Percentiles rank a stretch among this genome's conserved stretches.
Conservation (phyloP, 2,329 filamentous ascomycete species). For the Apiospora malaysiana region DNA sequence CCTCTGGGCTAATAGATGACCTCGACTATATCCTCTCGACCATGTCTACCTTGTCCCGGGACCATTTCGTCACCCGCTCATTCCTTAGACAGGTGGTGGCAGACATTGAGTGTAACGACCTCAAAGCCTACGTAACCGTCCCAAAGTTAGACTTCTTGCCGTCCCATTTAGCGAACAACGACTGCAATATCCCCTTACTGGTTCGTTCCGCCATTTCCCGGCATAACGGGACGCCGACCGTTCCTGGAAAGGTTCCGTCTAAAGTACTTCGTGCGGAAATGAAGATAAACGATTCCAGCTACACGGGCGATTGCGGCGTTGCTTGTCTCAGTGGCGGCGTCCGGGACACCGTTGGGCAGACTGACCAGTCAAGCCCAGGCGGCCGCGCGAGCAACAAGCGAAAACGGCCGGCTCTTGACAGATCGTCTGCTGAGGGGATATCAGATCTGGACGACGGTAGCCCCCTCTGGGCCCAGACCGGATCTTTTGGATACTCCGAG, state of each 20-base stretch:
- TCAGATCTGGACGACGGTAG: conserved; percentile 19
- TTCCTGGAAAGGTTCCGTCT: conserved; percentile 53
- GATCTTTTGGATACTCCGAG: conserved; percentile 16
- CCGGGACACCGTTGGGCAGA: background rate
- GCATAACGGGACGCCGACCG: conserved; percentile 47
- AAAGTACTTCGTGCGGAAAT: conserved; percentile 38
- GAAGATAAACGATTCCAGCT: background rate
- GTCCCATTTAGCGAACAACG: conserved; percentile 23
- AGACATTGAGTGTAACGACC: conserved; percentile 69
- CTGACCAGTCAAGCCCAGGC: background rate
- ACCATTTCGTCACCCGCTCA: conserved; percentile 78
- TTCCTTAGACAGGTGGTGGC: conserved; percentile 85
- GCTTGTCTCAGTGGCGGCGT: background rate
- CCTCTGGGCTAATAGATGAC: conserved; percentile 48
- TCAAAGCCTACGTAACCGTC: conserved; percentile 44
- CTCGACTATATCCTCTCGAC: conserved; percentile 80
- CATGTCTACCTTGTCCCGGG: conserved; percentile 77
- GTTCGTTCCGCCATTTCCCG: conserved; percentile 50
- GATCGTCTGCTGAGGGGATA: conserved; percentile 15
- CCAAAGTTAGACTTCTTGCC: conserved; percentile 43
- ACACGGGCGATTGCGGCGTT: background rate
- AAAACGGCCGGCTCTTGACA: conserved; percentile 26
- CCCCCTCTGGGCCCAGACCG: conserved; percentile 24
- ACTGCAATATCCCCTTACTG: conserved; percentile 53
- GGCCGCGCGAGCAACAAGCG: conserved; percentile 25